Evolutionary conservation across 176 grass and related monocot genomes (phyloP), one percentile per base, ranked within the genome.

Genomic region (Triticum turgidum): DNA sequence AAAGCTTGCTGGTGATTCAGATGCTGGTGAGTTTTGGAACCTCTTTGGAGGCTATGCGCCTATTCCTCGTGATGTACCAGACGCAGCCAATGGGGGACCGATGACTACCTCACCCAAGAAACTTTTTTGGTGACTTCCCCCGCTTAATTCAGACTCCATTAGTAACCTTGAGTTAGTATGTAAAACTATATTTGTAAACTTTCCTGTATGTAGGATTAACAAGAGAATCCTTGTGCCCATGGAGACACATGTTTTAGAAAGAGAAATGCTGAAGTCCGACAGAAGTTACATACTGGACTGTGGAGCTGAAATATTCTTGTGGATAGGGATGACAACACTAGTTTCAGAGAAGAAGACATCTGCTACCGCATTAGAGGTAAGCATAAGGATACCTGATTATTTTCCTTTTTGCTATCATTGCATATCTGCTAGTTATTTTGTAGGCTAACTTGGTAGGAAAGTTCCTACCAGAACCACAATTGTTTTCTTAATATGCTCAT

Each of bases 231-330:
- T 89, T 69, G 73, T 85, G 29, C 83, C 64, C 27, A 52, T 95
- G 69, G 96, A 95, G 51, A 7, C 82, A 63, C 22, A 86, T 35
- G 79, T 86, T 41, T 84, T 98, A 68, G 84, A 91, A 79, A 89
- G 88, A 92, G 69, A 82, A 81, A 86, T 95, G 22, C 51, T 98
- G 69, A 90, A 87, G 35, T 94, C 93, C 14, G 80, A 94, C 78
- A 98, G 94, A 84, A 92, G 91, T 85, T 98, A 92, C 81, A 79
- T 95, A 30, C 85, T 98, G 75, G 93, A 94, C 18, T 93, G 91
- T 84, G 87, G 80, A 68, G 65, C 88, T 45, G 78, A 95, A 89
- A 82, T 98, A 42, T 94, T 87, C 88, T 42, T 98, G 75, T 98
- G 93, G 96, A 92, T 94, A 85, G 96, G 96, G 17, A 93, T 86